Conservation (phyloP, 331 rosid species). For the Quercus lobata region DNA sequence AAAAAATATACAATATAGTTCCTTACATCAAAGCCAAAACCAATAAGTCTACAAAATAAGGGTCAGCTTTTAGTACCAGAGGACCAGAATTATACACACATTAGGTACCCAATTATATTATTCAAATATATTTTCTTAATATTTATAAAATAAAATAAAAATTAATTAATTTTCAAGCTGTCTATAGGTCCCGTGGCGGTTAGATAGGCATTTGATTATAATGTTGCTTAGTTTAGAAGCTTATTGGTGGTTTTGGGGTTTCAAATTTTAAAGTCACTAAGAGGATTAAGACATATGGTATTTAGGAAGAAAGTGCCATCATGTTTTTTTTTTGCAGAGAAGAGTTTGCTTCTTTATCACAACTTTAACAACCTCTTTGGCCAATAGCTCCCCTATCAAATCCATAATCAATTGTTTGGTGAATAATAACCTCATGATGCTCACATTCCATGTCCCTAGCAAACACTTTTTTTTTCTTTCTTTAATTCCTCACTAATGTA, state of each 20-base stretch:
- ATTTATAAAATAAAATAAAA: too few relatives aligned
- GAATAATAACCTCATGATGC: constrained; percentile 9
- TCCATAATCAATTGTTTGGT: constrained; percentile 67
- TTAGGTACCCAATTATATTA: too few relatives aligned
- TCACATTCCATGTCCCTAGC: constrained; percentile 18
- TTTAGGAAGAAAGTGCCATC: background rate
- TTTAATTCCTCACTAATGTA: constrained; percentile 3
- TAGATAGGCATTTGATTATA: constrained; percentile 46
- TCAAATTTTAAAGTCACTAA: constrained; percentile 32
- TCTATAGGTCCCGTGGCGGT: constrained; percentile 29
- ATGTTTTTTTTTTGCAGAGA: background rate
- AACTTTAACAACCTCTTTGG: constrained; percentile 60
- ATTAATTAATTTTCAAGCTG: background rate
- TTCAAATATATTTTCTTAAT: too few relatives aligned
- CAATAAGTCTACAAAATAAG: too few relatives aligned
- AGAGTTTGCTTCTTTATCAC: constrained; percentile 75
- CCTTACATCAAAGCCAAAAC: too few relatives aligned
- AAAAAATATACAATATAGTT: too few relatives aligned
- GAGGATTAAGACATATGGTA: constrained; percentile 38
- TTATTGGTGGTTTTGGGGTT: constrained; percentile 20
- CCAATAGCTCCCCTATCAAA: constrained; percentile 63
- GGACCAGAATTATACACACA: too few relatives aligned
- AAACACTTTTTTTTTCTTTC: background rate
- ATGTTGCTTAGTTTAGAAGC: constrained; percentile 66
- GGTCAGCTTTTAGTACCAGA: too few relatives aligned